A percentile compares a stretch with the other conserved stretches of the same genome.
Evolutionary conservation across 2,329 filamentous ascomycete genomes (phyloP).

Genomic region (Eutypella sp.): DNA sequence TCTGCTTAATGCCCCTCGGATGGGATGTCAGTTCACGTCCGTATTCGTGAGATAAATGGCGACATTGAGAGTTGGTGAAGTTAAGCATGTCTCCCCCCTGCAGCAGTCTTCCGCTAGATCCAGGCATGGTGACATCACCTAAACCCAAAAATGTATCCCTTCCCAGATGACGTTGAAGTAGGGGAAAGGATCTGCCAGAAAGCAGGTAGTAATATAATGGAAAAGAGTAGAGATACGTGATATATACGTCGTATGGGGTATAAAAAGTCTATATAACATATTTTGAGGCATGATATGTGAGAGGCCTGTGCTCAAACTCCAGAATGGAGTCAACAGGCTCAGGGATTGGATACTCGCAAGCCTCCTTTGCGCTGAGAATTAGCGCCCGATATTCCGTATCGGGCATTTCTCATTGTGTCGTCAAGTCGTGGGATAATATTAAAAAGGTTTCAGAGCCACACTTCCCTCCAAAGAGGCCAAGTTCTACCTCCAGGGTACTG

Average conservation of each 20-base stretch:
- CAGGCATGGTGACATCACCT: not conserved
- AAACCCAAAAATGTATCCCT: not conserved
- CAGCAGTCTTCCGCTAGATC: too few relatives aligned
- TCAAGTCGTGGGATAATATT: constrained; percentile 19
- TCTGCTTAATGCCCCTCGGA: too few relatives aligned
- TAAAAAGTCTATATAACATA: constrained; percentile 5
- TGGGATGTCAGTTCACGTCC: too few relatives aligned
- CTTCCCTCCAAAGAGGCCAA: constrained; percentile 17
- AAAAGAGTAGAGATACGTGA: not conserved
- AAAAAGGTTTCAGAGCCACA: constrained; percentile 21
- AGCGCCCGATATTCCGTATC: constrained; percentile 7
- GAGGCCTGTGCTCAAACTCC: constrained; percentile 17
- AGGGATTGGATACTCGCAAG: constrained; percentile 15
- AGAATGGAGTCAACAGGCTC: constrained; percentile 19
- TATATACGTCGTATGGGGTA: constrained; percentile 8
- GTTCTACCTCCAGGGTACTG: constrained; percentile 17
- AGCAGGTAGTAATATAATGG: not conserved
- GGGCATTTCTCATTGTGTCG: constrained; percentile 16
- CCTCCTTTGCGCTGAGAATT: constrained; percentile 11
- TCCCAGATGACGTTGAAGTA: constrained; percentile 8
- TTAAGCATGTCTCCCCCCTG: too few relatives aligned
- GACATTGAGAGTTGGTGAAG: too few relatives aligned
- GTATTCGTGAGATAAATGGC: too few relatives aligned
- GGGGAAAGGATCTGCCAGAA: constrained; percentile 9
- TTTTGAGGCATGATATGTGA: not conserved